Evolutionary conservation across 2,329 filamentous ascomycete species (phyloP).

Genomic region (Hansfordia pulvinata): DNA sequence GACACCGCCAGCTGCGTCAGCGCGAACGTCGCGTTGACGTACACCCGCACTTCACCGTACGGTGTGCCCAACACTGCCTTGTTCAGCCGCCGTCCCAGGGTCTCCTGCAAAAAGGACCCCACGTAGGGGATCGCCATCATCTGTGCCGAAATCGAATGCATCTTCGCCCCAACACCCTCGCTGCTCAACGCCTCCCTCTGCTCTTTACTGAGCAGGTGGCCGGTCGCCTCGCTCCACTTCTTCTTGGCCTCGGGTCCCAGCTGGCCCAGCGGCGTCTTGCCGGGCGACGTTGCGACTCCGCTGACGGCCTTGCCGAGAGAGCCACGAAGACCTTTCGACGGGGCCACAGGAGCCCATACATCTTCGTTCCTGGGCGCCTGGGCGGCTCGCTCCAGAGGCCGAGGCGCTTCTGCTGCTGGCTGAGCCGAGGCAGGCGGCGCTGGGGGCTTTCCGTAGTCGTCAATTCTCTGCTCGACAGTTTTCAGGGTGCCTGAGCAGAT

Average conservation of each 20-base stretch:
- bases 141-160: conserved; percentile 30
- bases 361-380: conserved; percentile 28
- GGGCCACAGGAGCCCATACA: conserved; percentile 26
- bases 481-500: conserved; percentile 58
- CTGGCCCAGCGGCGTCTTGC: conserved; percentile 30
- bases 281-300: conserved; percentile 30
- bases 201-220: conserved; percentile 34
- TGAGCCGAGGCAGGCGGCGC: conserved; percentile 17
- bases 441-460: conserved; percentile 38
- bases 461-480: conserved; percentile 53
- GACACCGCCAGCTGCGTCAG: conserved; percentile 56
- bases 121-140: conserved; percentile 36
- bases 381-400: conserved; percentile 20
- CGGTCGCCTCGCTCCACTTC: conserved; percentile 30
- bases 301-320: conserved; percentile 32
- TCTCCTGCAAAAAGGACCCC: conserved; percentile 57
- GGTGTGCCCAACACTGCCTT: conserved; percentile 61
- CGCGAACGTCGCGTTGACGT: conserved; percentile 59
- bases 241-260: conserved; percentile 37
- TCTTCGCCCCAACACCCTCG: conserved; percentile 31
- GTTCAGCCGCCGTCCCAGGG: conserved; percentile 50
- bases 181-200: conserved; percentile 39
- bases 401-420: conserved; percentile 5
- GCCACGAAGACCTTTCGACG: conserved; percentile 22
- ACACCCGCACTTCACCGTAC: conserved; percentile 53